Evolutionary conservation across 1,284 basidiomycete species (phyloP), one percentile per base, ranked within the genome.

Genomic region (Trametes sp.): DNA sequence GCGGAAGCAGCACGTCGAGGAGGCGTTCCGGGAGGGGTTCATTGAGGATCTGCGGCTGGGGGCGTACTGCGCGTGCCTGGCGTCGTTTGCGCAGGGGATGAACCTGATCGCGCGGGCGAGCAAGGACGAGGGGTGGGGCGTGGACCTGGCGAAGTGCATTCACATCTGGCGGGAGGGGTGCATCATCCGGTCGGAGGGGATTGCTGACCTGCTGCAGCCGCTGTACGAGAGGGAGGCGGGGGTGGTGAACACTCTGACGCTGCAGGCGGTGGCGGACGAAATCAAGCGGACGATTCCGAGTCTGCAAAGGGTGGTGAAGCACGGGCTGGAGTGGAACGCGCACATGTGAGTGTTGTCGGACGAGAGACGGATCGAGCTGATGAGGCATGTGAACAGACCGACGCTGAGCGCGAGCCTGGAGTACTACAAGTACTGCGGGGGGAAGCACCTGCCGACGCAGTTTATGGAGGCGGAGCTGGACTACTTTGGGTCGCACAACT

Each of bases 391-490:
- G 23, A 10, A 23, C 26, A 70, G 69, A 24, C 69, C 69, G 41
- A 57, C 69, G 28, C 36, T 69, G 53, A 64, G 66, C 45, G 69
- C 68, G 24, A 67, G 66, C 51, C 52, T 70, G 28, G 69, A 72
- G 53, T 72, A 67, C 38, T 60, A 64, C 58, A 70, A 69, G 63
- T 69, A 68, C 53, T 64, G 68, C 42, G 68, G 55, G 16, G 69
- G 69, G 26, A 66, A 67, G 42, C 60, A 64, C 35, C 57, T 71
- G 57, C 65, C 70, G 46, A 71, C 67, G 41, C 64, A 66, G 59
- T 68, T 70, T 24, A 69, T 70, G 70, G 70, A 70, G 61, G 70
- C 70, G n/a, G 64, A 71, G 59, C 58, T 71, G 51, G 70, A 71
- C 51, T 71, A 67, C 61, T 70, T 70, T 54, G 69, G 68, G 2